Evolutionary conservation across 1,139 yeast species (phyloP).

Genomic region (Sugiyamaella paludigena): DNA sequence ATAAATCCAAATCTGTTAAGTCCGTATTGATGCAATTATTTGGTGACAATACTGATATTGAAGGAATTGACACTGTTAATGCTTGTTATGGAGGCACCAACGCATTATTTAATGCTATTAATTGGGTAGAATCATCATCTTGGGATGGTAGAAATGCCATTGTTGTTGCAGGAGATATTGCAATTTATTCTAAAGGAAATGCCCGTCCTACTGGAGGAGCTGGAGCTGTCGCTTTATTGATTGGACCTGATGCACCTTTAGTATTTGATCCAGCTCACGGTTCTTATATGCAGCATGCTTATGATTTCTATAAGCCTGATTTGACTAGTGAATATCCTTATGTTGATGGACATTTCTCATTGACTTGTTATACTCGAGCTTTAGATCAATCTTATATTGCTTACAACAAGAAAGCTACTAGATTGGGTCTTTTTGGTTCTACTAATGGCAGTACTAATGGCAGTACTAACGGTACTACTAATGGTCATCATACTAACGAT

Average conservation of each 20-base stretch:
- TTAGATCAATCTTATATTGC: conserved; percentile 80
- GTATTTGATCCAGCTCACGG: conserved; percentile 89
- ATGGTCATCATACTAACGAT: conserved; percentile 24
- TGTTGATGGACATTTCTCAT: conserved; percentile 96
- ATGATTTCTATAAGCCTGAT: conserved; percentile 97
- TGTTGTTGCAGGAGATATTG: conserved; percentile 97
- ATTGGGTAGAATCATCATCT: conserved; percentile 93
- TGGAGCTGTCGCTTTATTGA: conserved; percentile 90
- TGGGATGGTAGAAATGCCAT: conserved; percentile 99
- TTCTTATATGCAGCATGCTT: conserved; percentile 91
- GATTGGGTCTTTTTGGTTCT: conserved; percentile 43
- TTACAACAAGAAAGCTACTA: conserved; percentile 77
- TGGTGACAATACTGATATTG: conserved; percentile 84
- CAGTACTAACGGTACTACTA: background rate
- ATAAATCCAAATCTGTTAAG: conserved; percentile 96
- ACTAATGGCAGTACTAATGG: background rate
- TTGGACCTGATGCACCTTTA: conserved; percentile 98
- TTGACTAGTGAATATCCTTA: conserved; percentile 95
- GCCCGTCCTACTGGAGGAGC: conserved; percentile 99
- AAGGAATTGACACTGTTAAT: conserved; percentile 93
- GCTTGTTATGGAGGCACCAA: conserved; percentile 99
- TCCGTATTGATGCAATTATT: conserved; percentile 94
- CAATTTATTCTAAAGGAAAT: conserved; percentile 93
- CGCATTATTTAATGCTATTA: conserved; percentile 88
- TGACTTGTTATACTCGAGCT: conserved; percentile 92